A percentile compares a stretch with the other conserved stretches of the same genome.
phyloP scores from a whole-genome alignment of 2,329 filamentous ascomycete species.

The Trichophyton equinum region DNA sequence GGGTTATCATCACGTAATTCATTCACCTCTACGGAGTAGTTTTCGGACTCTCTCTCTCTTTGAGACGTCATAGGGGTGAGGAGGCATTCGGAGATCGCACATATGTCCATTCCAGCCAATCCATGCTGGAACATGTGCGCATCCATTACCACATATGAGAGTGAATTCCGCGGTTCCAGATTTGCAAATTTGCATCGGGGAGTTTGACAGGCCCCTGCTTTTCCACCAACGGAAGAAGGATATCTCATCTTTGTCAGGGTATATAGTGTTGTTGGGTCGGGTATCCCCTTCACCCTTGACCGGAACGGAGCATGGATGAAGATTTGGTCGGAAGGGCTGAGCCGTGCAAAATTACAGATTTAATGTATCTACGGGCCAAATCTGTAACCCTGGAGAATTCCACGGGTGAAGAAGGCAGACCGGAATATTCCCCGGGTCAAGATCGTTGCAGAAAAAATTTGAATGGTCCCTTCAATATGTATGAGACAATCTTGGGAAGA shows the following conservation, averaged over 20 bases:
- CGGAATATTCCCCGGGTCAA: constrained; percentile 31
- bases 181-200: background rate
- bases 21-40: background rate
- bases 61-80: background rate
- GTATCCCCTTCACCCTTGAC: background rate
- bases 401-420: constrained; percentile 22
- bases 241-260: background rate
- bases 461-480: constrained; percentile 21
- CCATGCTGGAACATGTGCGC: background rate
- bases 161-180: background rate
- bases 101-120: background rate
- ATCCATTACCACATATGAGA: background rate
- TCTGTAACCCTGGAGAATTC: constrained; percentile 30
- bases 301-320: background rate
- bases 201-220: background rate
- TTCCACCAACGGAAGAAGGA: background rate
- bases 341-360: constrained; percentile 19
- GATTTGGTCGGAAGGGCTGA: constrained; percentile 11
- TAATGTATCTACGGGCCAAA: constrained; percentile 32
- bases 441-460: constrained; percentile 28
- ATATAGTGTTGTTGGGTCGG: background rate
- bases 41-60: background rate
- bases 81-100: background rate
- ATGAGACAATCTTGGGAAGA: constrained; percentile 1
- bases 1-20: background rate